phyloP scores from a whole-genome alignment of 345 rosid species.

The Hibiscus trionum region DNA sequence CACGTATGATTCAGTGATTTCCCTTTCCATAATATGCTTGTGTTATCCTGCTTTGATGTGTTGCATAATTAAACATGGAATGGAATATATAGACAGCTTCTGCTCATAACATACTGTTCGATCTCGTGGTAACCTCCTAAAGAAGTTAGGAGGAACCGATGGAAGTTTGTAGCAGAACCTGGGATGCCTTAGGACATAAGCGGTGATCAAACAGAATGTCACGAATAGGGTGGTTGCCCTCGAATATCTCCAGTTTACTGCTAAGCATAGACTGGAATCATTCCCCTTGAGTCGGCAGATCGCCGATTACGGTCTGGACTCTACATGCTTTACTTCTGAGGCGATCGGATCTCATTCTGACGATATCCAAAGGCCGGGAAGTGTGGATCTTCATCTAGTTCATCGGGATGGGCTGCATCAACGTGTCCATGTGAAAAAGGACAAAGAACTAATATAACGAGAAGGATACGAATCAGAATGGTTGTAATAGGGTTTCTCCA shows the following conservation, averaged over 20 bases:
- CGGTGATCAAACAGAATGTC: conserved; percentile 73
- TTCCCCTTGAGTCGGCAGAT: conserved; percentile 90
- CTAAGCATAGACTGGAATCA: conserved; percentile 58
- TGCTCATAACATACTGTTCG: conserved; percentile 74
- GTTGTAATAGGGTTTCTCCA: conserved; percentile 95
- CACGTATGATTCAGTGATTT: no score
- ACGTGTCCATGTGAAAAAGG: conserved; percentile 99
- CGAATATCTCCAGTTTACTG: conserved; percentile 81
- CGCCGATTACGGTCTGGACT: conserved; percentile 90
- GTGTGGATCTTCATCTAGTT: conserved; percentile 95
- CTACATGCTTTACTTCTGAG: conserved; percentile 84
- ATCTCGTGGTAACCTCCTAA: conserved; percentile 85
- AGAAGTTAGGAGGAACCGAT: conserved; percentile 53
- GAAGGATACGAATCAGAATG: conserved; percentile 59
- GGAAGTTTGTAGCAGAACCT: conserved; percentile 84
- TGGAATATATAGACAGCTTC: no score
- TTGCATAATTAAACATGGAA: no score
- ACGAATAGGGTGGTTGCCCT: conserved; percentile 83
- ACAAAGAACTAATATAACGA: conserved; percentile 66
- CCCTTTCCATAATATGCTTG: no score
- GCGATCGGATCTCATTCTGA: conserved; percentile 86
- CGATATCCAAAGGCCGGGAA: conserved; percentile 52
- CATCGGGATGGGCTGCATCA: conserved; percentile 79
- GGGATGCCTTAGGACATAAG: conserved; percentile 82
- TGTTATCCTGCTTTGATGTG: no score